phyloP scores from a whole-genome alignment of 139 green algal genomes.

The Chlorella sp. region DNA sequence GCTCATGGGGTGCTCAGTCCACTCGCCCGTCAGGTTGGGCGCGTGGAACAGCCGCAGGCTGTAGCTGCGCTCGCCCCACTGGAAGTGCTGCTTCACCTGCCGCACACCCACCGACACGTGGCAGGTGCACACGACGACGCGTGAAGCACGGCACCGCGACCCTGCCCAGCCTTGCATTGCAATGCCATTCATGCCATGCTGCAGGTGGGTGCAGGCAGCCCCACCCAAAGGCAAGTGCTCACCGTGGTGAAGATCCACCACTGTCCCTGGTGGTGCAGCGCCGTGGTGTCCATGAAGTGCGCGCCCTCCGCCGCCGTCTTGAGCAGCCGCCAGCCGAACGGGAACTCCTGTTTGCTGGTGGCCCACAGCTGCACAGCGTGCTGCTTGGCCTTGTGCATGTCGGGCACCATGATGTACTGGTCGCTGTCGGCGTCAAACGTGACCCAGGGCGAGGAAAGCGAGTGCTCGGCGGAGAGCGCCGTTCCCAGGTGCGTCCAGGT shows the following conservation, averaged over 20 bases:
- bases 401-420: conserved; percentile 7
- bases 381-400: neutral
- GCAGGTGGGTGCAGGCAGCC: too few species aligned
- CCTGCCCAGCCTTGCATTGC: too few species aligned
- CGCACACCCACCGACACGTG: too few species aligned
- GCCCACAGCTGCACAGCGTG: neutral
- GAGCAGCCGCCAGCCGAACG: neutral
- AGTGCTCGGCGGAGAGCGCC: neutral
- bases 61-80: conserved; percentile 4
- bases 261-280: neutral
- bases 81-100: conserved; percentile 2
- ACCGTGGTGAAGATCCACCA: conserved; percentile 17
- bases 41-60: conserved; percentile 7
- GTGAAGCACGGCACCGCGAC: too few species aligned
- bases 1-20: conserved; percentile 14
- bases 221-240: too few species aligned
- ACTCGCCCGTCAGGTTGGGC: conserved; percentile 4
- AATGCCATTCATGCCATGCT: too few species aligned
- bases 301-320: neutral
- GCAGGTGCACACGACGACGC: neutral
- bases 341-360: conserved; percentile 7
- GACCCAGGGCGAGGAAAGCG: conserved; percentile 13
- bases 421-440: conserved; percentile 3
- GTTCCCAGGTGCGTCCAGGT: conserved; percentile 12
- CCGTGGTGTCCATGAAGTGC: conserved; percentile 2